These are phyloP conservation scores for Colletotrichum destructivum DNA, from an alignment of 2,329 filamentous ascomycete genomes.

Conservation along the genomic window DNA sequence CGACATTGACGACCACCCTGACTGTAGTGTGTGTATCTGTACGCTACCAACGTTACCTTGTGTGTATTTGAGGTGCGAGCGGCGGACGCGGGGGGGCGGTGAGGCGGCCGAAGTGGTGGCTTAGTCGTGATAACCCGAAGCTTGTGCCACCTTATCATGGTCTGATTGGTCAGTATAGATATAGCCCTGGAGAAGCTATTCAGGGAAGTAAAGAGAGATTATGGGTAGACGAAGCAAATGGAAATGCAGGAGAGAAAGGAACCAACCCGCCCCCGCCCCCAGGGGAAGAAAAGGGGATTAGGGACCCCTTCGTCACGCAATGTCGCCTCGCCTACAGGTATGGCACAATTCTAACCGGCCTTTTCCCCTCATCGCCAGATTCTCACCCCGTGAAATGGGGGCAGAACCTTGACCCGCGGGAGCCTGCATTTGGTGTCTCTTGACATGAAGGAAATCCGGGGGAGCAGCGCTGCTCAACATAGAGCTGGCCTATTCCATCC, in stretches of 20 bases:
- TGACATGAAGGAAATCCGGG: constrained; percentile 40
- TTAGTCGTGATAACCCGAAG: constrained; percentile 35
- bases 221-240: constrained; percentile 12
- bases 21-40: constrained; percentile 25
- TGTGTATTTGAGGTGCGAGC: constrained; percentile 8
- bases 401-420: constrained; percentile 34
- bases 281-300: background rate
- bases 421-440: constrained; percentile 37
- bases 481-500: background rate
- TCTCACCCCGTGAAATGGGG: constrained; percentile 30
- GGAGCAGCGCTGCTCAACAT: constrained; percentile 23
- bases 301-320: constrained; percentile 33
- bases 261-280: background rate
- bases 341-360: constrained; percentile 34
- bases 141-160: constrained; percentile 38
- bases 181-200: constrained; percentile 29
- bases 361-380: constrained; percentile 40
- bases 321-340: constrained; percentile 12
- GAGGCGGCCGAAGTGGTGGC: constrained; percentile 39
- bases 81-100: constrained; percentile 40
- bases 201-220: constrained; percentile 22
- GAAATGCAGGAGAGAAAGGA: background rate
- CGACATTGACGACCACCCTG: constrained; percentile 13
- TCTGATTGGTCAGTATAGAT: constrained; percentile 33
- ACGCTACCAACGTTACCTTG: background rate